These are phyloP conservation scores for Lipomyces oligophaga DNA, from an alignment of 805 yeast species.

Conservation along the genomic window DNA sequence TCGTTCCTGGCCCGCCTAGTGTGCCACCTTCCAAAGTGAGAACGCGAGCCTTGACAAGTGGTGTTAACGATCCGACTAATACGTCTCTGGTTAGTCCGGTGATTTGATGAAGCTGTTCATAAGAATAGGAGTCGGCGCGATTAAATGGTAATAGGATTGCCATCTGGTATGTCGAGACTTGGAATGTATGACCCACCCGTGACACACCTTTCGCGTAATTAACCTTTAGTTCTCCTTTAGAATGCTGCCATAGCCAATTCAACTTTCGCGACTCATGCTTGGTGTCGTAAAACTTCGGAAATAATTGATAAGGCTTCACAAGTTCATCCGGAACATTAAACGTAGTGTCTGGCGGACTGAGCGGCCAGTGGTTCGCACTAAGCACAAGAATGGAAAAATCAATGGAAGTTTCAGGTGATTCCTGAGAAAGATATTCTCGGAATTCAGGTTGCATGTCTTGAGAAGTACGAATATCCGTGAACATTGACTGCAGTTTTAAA, in stretches of 20 bases:
- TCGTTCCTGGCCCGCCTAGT: conserved; percentile 53
- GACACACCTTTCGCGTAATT: conserved; percentile 78
- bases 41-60: conserved; percentile 74
- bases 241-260: conserved; percentile 94
- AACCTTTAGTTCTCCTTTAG: conserved; percentile 87
- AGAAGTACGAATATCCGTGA: conserved; percentile 85
- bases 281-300: conserved; percentile 62
- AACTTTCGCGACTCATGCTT: conserved; percentile 85
- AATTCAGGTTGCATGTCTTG: conserved; percentile 64
- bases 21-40: conserved; percentile 56
- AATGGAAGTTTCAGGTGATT: conserved; percentile 32
- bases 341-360: conserved; percentile 45
- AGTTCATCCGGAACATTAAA: conserved; percentile 68
- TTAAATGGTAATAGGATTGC: conserved; percentile 83
- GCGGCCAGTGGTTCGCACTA: conserved; percentile 90
- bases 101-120: conserved; percentile 56
- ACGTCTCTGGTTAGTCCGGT: conserved; percentile 65
- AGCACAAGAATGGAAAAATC: conserved; percentile 73
- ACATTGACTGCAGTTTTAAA: conserved; percentile 91
- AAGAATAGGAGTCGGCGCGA: conserved; percentile 55
- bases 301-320: conserved; percentile 57
- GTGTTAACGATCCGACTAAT: conserved; percentile 71
- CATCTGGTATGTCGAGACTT: conserved; percentile 81
- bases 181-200: conserved; percentile 53
- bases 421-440: conserved; percentile 46